Base-by-base conservation (phyloP, 495 filamentous ascomycete species). In the Podospora bellae-mahoneyi region DNA sequence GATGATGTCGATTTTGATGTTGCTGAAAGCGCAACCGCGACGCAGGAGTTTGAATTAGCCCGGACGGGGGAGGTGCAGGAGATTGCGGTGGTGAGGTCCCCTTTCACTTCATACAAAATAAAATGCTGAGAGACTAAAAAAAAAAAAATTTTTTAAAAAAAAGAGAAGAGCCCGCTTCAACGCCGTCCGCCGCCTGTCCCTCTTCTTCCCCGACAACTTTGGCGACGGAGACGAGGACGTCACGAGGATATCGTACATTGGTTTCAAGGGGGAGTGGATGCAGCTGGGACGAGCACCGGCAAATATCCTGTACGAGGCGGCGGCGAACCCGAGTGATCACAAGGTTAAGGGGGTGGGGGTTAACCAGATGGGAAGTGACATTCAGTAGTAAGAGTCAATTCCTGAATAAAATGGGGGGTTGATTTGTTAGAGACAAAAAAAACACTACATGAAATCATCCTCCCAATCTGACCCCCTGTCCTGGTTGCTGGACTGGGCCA, bases 181-280 rank as follows among this genome's bases (percentile, higher is more conserved):
- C 71, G 89, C 89, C 20, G 90, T 90, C 4, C 91, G 88, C 13
- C 87, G 83, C 3, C 75, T 99, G 57, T 88, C 87, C 0, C 81
- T 99, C 34, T 99, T 97, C 80, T 89, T 98, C 69, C 90, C 90
- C 70, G 87, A 91, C 69, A 92, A 92, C 72, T 90, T 87, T 71
- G 73, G 83, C 48, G 83, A 85, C 62, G 86, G 83, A 0, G 89
- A 91, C 18, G 91, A 92, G 66, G 91, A 96, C 65, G 86, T 90
- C 64, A 94, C 92, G 23, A 83, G 88, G 48, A 77, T 98, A 2
- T 87, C 83, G 59, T 99, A 96, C 78, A 69, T 99, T 65, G 95
- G 92, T 0, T 97, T 99, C 81, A 93, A 91, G 78, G 95, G 95
- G 34, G 91, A 96, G 73, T 97, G 92, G 81, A 92, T 93, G 87